Evolutionary conservation across 495 filamentous ascomycete genomes (phyloP).

Genomic region (Aspergillus conjunctus): DNA sequence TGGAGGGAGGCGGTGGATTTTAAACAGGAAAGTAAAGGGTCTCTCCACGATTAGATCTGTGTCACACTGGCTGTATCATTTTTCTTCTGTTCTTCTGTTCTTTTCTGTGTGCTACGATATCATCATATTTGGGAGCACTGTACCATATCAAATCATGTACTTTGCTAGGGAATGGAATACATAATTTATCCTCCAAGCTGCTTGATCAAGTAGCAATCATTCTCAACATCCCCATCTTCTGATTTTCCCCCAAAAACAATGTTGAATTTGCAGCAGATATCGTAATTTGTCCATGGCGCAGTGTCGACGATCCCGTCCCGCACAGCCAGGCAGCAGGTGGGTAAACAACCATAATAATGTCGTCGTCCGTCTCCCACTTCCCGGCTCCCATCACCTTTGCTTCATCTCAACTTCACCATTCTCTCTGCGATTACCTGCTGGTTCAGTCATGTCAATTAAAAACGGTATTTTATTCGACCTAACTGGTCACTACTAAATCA

Average conservation of each 20-base stretch:
- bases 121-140: slow-evolving; percentile 13
- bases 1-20: slow-evolving; percentile 26
- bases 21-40: slow-evolving; percentile 7
- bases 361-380: slow-evolving; percentile 16
- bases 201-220: not conserved
- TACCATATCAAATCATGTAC: slow-evolving; percentile 14
- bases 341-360: slow-evolving; percentile 22
- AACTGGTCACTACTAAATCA: not conserved
- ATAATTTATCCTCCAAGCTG: slow-evolving; percentile 4
- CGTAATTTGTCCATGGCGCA: not conserved
- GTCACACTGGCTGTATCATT: not conserved
- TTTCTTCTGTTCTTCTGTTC: slow-evolving; percentile 1
- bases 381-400: slow-evolving; percentile 8
- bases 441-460: slow-evolving; percentile 45
- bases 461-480: slow-evolving; percentile 35
- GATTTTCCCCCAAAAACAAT: not conserved
- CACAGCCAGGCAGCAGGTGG: slow-evolving; percentile 12
- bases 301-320: slow-evolving; percentile 3
- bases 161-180: slow-evolving; percentile 1
- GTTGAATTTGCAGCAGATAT: not conserved
- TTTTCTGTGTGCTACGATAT: slow-evolving; percentile 13
- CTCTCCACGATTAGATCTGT: not conserved
- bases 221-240: not conserved
- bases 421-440: slow-evolving; percentile 13
- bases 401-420: slow-evolving; percentile 5